These are phyloP conservation scores for Cadophora malorum DNA, from an alignment of 2,329 filamentous ascomycete species.

Conservation along the genomic window DNA sequence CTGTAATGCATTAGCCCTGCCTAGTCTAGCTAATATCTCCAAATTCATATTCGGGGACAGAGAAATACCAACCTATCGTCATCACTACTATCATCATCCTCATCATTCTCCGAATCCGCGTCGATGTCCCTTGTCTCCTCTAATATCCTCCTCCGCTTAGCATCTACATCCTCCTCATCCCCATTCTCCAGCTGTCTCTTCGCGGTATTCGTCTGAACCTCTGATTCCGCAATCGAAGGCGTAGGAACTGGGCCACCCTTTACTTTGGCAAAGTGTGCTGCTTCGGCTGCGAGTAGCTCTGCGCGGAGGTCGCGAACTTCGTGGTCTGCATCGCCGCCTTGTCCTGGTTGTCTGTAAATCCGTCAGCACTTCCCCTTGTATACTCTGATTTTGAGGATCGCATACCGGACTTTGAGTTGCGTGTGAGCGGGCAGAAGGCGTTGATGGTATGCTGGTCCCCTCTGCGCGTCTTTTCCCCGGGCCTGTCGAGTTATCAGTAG, in stretches of 20 bases:
- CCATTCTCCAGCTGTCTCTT: constrained; percentile 71
- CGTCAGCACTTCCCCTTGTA: constrained; percentile 31
- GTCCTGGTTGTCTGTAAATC: constrained; percentile 72
- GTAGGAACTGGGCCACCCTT: constrained; percentile 62
- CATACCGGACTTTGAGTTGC: constrained; percentile 83
- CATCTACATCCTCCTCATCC: constrained; percentile 64
- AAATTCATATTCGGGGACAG: too few relatives aligned
- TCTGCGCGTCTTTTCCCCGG: constrained; percentile 90
- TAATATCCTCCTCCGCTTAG: constrained; percentile 84
- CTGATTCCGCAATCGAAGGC: constrained; percentile 51
- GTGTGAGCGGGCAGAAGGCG: constrained; percentile 93
- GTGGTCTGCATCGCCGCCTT: constrained; percentile 80
- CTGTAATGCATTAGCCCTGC: constrained; percentile 52
- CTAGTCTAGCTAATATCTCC: too few relatives aligned
- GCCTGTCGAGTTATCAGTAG: constrained; percentile 60
- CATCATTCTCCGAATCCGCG: constrained; percentile 71
- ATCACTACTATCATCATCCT: constrained; percentile 61
- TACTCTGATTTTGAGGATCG: background rate
- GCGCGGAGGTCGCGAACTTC: constrained; percentile 81
- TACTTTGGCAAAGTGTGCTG: constrained; percentile 85
- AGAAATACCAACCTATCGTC: too few relatives aligned
- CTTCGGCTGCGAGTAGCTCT: constrained; percentile 88
- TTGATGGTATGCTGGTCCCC: constrained; percentile 94
- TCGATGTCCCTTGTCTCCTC: constrained; percentile 90
- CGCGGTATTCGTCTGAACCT: constrained; percentile 59